Evolutionary conservation across 2,329 filamentous ascomycete genomes (phyloP).

Genomic region (Monosporascus sp.): DNA sequence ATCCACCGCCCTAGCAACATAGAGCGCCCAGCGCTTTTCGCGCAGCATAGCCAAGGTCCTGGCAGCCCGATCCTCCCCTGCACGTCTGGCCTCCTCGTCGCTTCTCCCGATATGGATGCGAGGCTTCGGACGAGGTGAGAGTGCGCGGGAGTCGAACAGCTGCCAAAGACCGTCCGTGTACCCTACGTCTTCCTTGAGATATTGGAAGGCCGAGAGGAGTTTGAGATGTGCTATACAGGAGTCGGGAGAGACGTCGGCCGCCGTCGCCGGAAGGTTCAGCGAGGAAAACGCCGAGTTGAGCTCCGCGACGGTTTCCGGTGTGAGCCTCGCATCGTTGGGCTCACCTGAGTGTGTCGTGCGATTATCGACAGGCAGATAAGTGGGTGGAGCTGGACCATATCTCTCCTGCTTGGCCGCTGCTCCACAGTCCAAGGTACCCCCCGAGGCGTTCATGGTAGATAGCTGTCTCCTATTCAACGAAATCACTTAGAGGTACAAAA

Average conservation of each 20-base stretch:
- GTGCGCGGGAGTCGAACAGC: conserved; percentile 45
- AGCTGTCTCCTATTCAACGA: too few relatives aligned
- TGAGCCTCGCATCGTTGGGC: conserved; percentile 1
- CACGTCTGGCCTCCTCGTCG: too few relatives aligned
- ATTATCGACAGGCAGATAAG: conserved; percentile 2
- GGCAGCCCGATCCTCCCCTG: conserved; percentile 28
- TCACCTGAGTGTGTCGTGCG: background rate
- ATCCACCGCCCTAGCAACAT: conserved; percentile 61
- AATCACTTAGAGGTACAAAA: conserved; percentile 3
- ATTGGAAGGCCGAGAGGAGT: conserved; percentile 62
- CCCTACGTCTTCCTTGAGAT: conserved; percentile 61
- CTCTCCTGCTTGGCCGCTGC: background rate
- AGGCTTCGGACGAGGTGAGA: conserved; percentile 7
- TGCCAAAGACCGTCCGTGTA: conserved; percentile 63
- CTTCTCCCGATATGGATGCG: too few relatives aligned
- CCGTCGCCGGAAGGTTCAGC: conserved; percentile 27
- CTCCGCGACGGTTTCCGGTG: conserved; percentile 11
- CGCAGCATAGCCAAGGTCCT: conserved; percentile 48
- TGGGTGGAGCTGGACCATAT: background rate
- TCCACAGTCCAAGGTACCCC: background rate
- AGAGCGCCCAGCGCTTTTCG: conserved; percentile 71
- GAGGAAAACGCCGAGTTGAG: conserved; percentile 31
- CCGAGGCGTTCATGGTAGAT: background rate
- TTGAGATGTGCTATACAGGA: conserved; percentile 70
- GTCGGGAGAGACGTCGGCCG: conserved; percentile 38